Evolutionary conservation across 2,329 filamentous ascomycete species (phyloP).

Genomic region (Cadophora luteo-olivacea): DNA sequence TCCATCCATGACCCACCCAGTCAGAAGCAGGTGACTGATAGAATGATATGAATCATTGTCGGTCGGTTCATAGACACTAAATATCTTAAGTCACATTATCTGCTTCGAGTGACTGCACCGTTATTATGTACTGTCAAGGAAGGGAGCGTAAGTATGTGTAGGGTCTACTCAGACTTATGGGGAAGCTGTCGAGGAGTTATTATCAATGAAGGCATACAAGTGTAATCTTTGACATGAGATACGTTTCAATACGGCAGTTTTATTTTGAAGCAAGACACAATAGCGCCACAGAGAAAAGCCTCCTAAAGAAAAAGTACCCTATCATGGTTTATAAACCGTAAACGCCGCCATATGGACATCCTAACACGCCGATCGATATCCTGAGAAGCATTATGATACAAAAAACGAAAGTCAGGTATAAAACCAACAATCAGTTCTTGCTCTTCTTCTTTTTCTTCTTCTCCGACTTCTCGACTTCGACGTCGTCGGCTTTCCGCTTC

Average conservation of each 20-base stretch:
- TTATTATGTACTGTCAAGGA: too few relatives aligned
- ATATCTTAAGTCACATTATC: too few relatives aligned
- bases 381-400: slow-evolving; percentile 32
- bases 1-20: too few relatives aligned
- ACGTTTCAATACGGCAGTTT: slow-evolving; percentile 11
- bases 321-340: slow-evolving; percentile 23
- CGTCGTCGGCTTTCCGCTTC: slow-evolving; percentile 70
- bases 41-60: too few relatives aligned
- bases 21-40: too few relatives aligned
- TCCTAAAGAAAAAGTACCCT: slow-evolving; percentile 23
- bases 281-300: slow-evolving; percentile 19
- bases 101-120: too few relatives aligned
- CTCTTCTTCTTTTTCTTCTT: slow-evolving; percentile 65
- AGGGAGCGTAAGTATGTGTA: too few relatives aligned
- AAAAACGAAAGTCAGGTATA: slow-evolving; percentile 28
- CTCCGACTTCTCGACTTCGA: slow-evolving; percentile 62
- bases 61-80: too few relatives aligned
- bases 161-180: too few relatives aligned
- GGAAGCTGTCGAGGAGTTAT: not conserved
- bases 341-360: slow-evolving; percentile 33
- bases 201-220: not conserved
- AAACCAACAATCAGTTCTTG: slow-evolving; percentile 40
- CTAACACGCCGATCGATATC: slow-evolving; percentile 27
- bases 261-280: slow-evolving; percentile 20
- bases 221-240: not conserved